Percentiles rank a stretch among this genome's conserved stretches.
Conservation (phyloP, 441 rosid genomes). For the Pelargonium hybrid region DNA sequence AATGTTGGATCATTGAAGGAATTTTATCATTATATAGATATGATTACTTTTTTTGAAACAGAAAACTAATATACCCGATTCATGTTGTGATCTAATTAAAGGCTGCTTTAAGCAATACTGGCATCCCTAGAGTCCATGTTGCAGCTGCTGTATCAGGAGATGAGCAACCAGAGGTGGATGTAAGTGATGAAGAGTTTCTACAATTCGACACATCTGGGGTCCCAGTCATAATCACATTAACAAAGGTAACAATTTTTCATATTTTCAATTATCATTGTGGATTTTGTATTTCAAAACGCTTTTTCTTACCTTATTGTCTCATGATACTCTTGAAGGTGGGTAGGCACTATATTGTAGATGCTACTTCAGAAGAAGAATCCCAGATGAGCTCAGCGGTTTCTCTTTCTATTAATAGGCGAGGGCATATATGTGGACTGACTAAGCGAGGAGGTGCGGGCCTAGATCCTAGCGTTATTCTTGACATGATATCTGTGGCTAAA, state of each 20-base stretch:
- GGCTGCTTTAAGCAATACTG: slow-evolving; percentile 90
- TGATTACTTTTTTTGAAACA: neutral
- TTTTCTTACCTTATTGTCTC: neutral
- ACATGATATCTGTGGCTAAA: slow-evolving; percentile 72
- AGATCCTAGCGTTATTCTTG: slow-evolving; percentile 68
- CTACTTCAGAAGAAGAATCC: slow-evolving; percentile 82
- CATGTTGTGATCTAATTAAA: slow-evolving; percentile 16
- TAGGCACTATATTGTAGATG: slow-evolving; percentile 61
- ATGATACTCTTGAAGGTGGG: slow-evolving; percentile 46
- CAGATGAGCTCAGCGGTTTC: slow-evolving; percentile 87
- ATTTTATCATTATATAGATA: no score
- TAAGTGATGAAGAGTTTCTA: slow-evolving; percentile 80
- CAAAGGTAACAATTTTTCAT: slow-evolving; percentile 37
- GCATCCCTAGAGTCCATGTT: slow-evolving; percentile 60
- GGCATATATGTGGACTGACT: slow-evolving; percentile 61
- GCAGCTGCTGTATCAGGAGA: slow-evolving; percentile 41
- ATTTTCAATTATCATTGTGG: neutral
- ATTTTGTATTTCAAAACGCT: neutral
- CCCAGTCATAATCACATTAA: slow-evolving; percentile 63
- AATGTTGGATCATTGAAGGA: neutral
- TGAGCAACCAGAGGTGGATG: slow-evolving; percentile 75
- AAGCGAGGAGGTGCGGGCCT: slow-evolving; percentile 72
- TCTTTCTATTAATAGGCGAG: slow-evolving; percentile 50
- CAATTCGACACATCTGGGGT: slow-evolving; percentile 62
- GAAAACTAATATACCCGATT: neutral